phyloP scores from a whole-genome alignment of 495 filamentous ascomycete genomes.

The Letharia lupina region DNA sequence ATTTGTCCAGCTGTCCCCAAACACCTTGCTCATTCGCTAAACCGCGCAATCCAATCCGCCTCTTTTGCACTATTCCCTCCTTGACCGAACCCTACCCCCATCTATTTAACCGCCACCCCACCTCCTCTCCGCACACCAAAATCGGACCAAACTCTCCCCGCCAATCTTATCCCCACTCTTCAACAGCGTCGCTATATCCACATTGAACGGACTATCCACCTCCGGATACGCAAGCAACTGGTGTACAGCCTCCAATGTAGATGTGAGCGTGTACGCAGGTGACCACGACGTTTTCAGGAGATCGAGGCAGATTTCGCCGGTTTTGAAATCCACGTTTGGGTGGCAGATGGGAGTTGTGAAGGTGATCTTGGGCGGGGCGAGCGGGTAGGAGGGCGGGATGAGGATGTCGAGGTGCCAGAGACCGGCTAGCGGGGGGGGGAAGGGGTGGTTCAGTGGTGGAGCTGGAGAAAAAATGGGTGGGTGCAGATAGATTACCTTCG shows the following conservation, averaged over 20 bases:
- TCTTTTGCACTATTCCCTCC: not conserved
- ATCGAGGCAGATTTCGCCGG: conserved; percentile 89
- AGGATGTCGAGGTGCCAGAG: conserved; percentile 73
- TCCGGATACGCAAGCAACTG: conserved; percentile 69
- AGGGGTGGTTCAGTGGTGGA: conserved; percentile 6
- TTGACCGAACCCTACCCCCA: not conserved
- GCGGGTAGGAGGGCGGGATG: conserved; percentile 72
- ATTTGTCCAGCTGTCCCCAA: not conserved
- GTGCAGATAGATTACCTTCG: conserved; percentile 44
- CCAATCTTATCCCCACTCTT: conserved; percentile 67
- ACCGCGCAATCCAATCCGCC: not conserved
- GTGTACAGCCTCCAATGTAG: conserved; percentile 68
- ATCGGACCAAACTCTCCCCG: conserved; percentile 73
- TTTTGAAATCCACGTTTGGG: conserved; percentile 71
- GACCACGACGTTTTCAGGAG: conserved; percentile 65
- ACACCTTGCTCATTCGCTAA: conserved; percentile 4
- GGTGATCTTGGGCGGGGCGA: conserved; percentile 60
- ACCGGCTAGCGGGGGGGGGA: conserved; percentile 47
- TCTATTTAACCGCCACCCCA: conserved; percentile 17
- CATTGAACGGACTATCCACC: conserved; percentile 76
- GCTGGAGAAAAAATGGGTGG: not conserved
- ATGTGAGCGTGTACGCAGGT: conserved; percentile 70
- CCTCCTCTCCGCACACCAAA: conserved; percentile 36
- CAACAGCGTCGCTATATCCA: conserved; percentile 75
- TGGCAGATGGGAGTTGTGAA: conserved; percentile 81